Base-by-base conservation (phyloP, 495 filamentous ascomycete species). In the Penicillium nucicola region DNA sequence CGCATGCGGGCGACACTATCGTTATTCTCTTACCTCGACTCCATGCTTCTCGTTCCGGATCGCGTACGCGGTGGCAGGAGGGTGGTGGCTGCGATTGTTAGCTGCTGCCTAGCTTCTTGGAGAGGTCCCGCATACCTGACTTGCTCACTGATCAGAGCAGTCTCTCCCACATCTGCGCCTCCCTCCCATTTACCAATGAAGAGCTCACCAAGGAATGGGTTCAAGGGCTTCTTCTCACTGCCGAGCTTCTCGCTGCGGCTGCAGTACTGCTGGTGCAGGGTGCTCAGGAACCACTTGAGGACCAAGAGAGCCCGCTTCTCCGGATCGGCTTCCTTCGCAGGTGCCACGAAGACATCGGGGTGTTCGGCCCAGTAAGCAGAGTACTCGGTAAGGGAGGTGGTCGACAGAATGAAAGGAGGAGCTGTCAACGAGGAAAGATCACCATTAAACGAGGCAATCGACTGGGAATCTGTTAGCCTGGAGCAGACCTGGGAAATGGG, bases 331-430 rank as follows among this genome's bases (percentile, higher is more conserved):
- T 97, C 93, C 40, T 78, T 77, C 17, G 90, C 87, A 1, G 92
- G 90, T 5, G 93, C 92, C 28, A 89, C 83, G 62, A 98, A 93
- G 46, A 95, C 71, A 51, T 81, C 76, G 2, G 93, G 93, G 62
- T 97, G 92, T 70, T 97, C 92, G 34, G 86, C 85, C 95, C 93
- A 98, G 77, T 97, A 97, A 40, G 90, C 89, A 50, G 88, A 92
- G 76, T 92, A 98, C 67, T 98, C 93, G 56, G 87, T 88, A 43
- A 98, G 79, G 57, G 90, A 95, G 48, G 88, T 96, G 20, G 87
- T 84, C 42, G 89, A 92, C 33, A 97, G 85, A 68, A 98, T 97
- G 67, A 97, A 98, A 10, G 93, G 89, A 32, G 93, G 93, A 17
- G 93, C 92, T 28, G 93, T 97, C 69, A 97, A 76, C 45, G 90